Base-by-base conservation (phyloP, 2,329 filamentous ascomycete genomes). In the Botrytis galanthina region DNA sequence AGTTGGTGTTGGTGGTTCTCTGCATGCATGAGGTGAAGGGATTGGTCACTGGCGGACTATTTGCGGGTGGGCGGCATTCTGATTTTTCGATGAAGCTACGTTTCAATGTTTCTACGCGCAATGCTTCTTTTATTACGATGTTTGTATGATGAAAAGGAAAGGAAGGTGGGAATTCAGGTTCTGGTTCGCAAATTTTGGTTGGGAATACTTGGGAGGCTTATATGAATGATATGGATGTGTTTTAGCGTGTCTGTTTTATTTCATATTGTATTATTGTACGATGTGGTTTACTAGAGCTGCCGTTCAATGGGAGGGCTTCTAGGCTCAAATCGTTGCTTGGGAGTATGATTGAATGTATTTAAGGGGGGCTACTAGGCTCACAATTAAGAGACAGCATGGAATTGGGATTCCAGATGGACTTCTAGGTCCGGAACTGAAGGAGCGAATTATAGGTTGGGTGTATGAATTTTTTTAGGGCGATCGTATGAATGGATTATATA, bases 1-100 rank as follows among this genome's bases (percentile, higher is more conserved):
- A 35, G 37, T 60, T 70, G 71, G 71, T 72, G 71, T 72, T 72
- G 71, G 62, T 54, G 71, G 71, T 60, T 69, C 42, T 72, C 39
- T 72, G 63, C 42, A 68, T 72, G 63, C 42, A 66, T 71, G 35
- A 64, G 54, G 51, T 60, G 68, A 46, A 70, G n/a, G 67, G 39
- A 70, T 46, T 61, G 64, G 64, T 67, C 64, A 67, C 66, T 68
- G 66, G 48, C 48, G 66, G 66, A 57, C 66, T 68, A 42, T 57
- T 57, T 68, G 66, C 48, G 66, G 48, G 66, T 57, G 66, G 66
- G 48, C 48, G 48, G 66, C 66, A 68, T 68, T 68, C 66, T 68
- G 35, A 57, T 68, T 57, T 68, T 68, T 68, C 64, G 48, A 68
- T 57, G 70, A 72, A 68, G 70, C 70, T 72, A 72, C 39, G 70